phyloP scores from a whole-genome alignment of 106 monocot species.

The Allium cepa region DNA sequence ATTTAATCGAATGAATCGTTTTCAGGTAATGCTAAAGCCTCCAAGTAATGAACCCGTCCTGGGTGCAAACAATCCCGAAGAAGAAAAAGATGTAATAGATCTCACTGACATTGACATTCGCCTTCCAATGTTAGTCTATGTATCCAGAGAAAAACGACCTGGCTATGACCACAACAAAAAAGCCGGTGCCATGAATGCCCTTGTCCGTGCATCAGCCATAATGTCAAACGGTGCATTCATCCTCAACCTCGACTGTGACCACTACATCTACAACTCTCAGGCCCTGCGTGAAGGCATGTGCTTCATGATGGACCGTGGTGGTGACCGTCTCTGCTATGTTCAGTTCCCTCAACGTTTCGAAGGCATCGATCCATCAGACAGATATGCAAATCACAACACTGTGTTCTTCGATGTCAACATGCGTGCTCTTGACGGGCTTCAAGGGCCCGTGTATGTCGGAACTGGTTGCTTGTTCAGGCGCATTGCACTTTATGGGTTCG shows the following conservation, averaged over 20 bases:
- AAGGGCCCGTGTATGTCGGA: conserved; percentile 63
- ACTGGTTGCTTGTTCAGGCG: conserved; percentile 67
- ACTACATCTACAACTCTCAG: conserved; percentile 58
- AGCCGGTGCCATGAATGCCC: conserved; percentile 75
- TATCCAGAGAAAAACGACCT: conserved; percentile 65
- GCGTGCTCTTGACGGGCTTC: conserved; percentile 86
- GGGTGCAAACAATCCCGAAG: conserved; percentile 11
- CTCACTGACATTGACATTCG: conserved; percentile 48
- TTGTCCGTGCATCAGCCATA: conserved; percentile 63
- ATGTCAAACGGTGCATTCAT: conserved; percentile 71
- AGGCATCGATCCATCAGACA: conserved; percentile 90
- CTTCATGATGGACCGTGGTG: conserved; percentile 95
- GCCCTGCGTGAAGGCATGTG: conserved; percentile 59
- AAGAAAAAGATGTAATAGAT: conserved; percentile 27
- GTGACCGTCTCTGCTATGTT: conserved; percentile 80
- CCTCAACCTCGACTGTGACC: conserved; percentile 66
- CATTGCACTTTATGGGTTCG: conserved; percentile 57
- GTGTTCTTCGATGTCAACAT: conserved; percentile 97
- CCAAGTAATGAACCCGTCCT: conserved; percentile 34
- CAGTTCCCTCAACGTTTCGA: conserved; percentile 92
- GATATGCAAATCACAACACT: conserved; percentile 86
- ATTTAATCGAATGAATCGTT: neutral
- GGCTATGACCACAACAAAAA: conserved; percentile 81
- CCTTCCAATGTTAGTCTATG: conserved; percentile 60
- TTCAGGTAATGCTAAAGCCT: conserved; percentile 69